Evolutionary conservation across 371 early-diverging fungal species (phyloP).

Genomic region (Basidiobolus meristosporus): DNA sequence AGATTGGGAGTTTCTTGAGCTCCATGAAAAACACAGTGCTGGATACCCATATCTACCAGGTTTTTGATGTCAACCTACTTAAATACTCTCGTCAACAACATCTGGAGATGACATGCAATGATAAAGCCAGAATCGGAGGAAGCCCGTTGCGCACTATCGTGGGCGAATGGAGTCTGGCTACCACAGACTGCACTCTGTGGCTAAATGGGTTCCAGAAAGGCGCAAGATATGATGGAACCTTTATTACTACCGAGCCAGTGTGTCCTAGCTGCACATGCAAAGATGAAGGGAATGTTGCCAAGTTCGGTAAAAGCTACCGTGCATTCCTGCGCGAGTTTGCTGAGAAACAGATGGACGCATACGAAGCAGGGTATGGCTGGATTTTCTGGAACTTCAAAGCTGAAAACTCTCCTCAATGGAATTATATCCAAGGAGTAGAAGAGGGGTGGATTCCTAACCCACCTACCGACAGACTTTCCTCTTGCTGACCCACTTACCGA

Average conservation of each 20-base stretch:
- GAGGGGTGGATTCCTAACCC: conserved; percentile 6
- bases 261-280: conserved; percentile 21
- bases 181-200: conserved; percentile 51
- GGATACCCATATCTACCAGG: conserved; percentile 23
- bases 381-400: conserved; percentile 71
- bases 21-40: conserved; percentile 6
- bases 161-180: conserved; percentile 54
- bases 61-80: conserved; percentile 13
- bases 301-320: conserved; percentile 13
- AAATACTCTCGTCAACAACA: conserved; percentile 5
- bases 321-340: conserved; percentile 16
- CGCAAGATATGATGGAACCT: conserved; percentile 45
- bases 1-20: not conserved
- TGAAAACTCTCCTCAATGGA: conserved; percentile 49
- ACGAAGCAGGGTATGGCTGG: conserved; percentile 36
- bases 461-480: not conserved
- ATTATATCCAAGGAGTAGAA: conserved; percentile 27
- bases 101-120: conserved; percentile 6
- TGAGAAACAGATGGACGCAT: conserved; percentile 28
- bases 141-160: conserved; percentile 31
- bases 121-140: conserved; percentile 4
- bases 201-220: conserved; percentile 48
- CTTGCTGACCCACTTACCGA: too few relatives aligned
- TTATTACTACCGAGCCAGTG: conserved; percentile 6
- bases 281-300: conserved; percentile 11